These are phyloP conservation scores for Hemisphaericaspora xylanilytica DNA, from an alignment of 1,139 yeast genomes.

Conservation along the genomic window DNA sequence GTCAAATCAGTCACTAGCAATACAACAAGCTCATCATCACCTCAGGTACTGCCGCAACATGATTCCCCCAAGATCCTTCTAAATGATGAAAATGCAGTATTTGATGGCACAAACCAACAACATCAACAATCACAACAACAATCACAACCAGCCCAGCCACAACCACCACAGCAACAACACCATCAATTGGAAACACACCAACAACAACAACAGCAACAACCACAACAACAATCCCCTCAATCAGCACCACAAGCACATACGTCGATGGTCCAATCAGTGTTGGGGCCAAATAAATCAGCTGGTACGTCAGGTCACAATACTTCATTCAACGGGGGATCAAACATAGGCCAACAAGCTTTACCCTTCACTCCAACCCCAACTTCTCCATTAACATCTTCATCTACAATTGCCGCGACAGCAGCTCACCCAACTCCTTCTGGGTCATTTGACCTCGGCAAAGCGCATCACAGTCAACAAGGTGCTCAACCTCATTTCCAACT, in stretches of 20 bases:
- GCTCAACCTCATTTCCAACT: constrained; percentile 32
- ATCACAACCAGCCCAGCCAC: constrained; percentile 13
- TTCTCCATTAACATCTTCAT: constrained; percentile 21
- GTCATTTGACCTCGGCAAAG: constrained; percentile 12
- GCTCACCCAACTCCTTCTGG: not conserved
- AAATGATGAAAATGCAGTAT: constrained; percentile 15
- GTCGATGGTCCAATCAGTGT: constrained; percentile 1
- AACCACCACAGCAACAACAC: constrained; percentile 19
- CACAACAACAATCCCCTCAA: not conserved
- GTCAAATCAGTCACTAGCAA: constrained; percentile 22
- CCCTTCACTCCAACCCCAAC: constrained; percentile 36
- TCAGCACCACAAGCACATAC: not conserved
- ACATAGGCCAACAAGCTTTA: constrained; percentile 7
- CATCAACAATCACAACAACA: constrained; percentile 14
- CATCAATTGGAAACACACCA: not conserved
- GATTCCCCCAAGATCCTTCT: constrained; percentile 32
- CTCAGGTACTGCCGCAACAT: constrained; percentile 17
- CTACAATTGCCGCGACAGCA: constrained; percentile 5
- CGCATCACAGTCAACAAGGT: constrained; percentile 28
- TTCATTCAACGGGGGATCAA: constrained; percentile 10
- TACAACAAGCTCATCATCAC: constrained; percentile 15
- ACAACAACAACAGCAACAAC: not conserved
- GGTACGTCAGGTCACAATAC: not conserved
- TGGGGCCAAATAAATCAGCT: not conserved
- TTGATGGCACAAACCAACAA: constrained; percentile 2